Base-by-base conservation (phyloP, 192 early-diverging fungal species). In the Lobosporangium transversale region DNA sequence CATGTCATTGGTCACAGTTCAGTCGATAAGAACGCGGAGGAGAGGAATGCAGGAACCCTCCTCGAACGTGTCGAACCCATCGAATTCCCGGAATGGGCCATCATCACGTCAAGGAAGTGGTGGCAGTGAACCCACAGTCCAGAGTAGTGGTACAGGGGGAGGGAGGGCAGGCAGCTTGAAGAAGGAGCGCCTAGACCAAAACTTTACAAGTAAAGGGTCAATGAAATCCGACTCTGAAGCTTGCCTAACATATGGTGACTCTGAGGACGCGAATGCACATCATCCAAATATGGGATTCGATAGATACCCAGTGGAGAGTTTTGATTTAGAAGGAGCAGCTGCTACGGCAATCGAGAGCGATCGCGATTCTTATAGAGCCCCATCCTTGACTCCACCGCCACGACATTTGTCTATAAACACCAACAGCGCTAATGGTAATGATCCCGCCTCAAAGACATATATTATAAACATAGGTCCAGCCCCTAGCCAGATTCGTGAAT, bases 361-460 rank as follows among this genome's bases (percentile, higher is more conserved):
- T n/a, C 24, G 35, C 17, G 69, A 58, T 2, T 31, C 30, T 1
- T 56, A 54, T 18, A 29, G 26, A 10, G 31, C 69, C 17, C 35
- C 44, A 6, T 71, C 69, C 11, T 18, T 71, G 11, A 57, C 61
- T 18, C 69, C 69, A 51, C 69, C 69, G 18, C 69, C 69, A 43
- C 59, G 69, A 40, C 59, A 51, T n/a, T 27, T 21, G 43, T n/a
- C 26, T 3, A 10, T 58, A 8, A 15, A 26, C 14, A 32, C 20
- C 3, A 30, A 36, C 33, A 30, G 45, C 27, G 17, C 14, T 0
- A 29, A 6, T 18, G 37, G 37, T 14, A 40, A 40, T 40, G 37
- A 14, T 14, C 8, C 37, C 14, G 37, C 37, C 14, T 7, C 37
- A 40, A 40, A 40, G 7, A 14, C 14, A 10, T 7, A 7, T 40